Percentiles rank a stretch among this genome's conserved stretches.
Evolutionary conservation across 441 rosid genomes (phyloP).

Genomic region (Theobroma grandiflorum): DNA sequence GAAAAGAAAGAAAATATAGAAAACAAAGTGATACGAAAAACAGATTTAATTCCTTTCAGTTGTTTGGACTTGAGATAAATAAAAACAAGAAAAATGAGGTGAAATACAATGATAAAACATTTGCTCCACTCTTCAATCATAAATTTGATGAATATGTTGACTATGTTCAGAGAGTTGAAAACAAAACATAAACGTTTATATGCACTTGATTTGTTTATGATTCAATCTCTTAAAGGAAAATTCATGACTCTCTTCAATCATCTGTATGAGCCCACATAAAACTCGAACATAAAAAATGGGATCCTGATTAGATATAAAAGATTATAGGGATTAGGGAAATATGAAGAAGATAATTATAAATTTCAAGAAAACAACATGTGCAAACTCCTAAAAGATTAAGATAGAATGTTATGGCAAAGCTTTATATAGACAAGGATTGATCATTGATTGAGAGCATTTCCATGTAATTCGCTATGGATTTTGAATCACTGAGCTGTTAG

Average conservation of each 20-base stretch:
- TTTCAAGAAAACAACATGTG: not conserved
- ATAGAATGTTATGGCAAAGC: not conserved
- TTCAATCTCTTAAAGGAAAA: not conserved
- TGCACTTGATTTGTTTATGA: not conserved
- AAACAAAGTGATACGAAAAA: too few species aligned
- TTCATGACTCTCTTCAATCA: not conserved
- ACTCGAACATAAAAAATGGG: not conserved
- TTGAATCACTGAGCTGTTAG: not conserved
- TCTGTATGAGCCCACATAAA: not conserved
- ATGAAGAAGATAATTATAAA: not conserved
- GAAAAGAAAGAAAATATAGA: not conserved
- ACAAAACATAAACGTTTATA: not conserved
- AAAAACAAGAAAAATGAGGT: not conserved
- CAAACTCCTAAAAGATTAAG: not conserved
- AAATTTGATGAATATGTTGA: not conserved
- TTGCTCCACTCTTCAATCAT: not conserved
- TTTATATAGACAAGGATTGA: not conserved
- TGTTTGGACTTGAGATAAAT: not conserved
- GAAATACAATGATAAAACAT: not conserved
- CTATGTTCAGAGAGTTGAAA: not conserved
- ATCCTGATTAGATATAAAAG: not conserved
- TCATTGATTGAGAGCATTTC: not conserved
- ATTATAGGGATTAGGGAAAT: too few species aligned
- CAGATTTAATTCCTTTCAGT: not conserved
- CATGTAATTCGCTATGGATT: not conserved